phyloP scores from a whole-genome alignment of 2,329 filamentous ascomycete species.

The Pezicula neosporulosa region DNA sequence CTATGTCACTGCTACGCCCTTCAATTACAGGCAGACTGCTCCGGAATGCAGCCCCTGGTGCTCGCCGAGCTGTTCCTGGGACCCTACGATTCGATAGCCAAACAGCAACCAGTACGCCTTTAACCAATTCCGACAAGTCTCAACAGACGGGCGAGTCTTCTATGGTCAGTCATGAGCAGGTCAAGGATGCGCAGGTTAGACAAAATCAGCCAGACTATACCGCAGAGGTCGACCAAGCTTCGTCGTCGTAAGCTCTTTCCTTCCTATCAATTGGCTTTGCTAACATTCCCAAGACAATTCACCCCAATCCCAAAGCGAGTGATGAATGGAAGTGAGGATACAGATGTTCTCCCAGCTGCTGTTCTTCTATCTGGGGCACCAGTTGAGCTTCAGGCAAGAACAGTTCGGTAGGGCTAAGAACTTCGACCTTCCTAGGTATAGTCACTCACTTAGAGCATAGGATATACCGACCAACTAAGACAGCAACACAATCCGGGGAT shows the following conservation, averaged over 20 bases:
- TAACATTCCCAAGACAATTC: conserved; percentile 63
- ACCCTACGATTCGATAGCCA: conserved; percentile 49
- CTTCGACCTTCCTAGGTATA: neutral
- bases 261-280: conserved; percentile 11
- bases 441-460: conserved; percentile 42
- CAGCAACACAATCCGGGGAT: conserved; percentile 92
- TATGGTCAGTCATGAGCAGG: conserved; percentile 9
- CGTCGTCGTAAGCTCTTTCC: conserved; percentile 70
- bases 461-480: conserved; percentile 88
- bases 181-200: conserved; percentile 11
- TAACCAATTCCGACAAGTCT: conserved; percentile 35
- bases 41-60: conserved; percentile 38
- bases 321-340: conserved; percentile 86
- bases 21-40: conserved; percentile 50
- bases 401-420: conserved; percentile 70
- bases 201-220: conserved; percentile 74
- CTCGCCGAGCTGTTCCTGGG: conserved; percentile 34
- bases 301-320: conserved; percentile 87
- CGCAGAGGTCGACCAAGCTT: conserved; percentile 79
- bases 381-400: conserved; percentile 87
- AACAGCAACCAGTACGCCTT: conserved; percentile 35
- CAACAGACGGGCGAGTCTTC: conserved; percentile 30
- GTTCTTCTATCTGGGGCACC: conserved; percentile 88
- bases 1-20: conserved; percentile 66
- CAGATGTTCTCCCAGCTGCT: conserved; percentile 72